phyloP scores from a whole-genome alignment of 139 green algal genomes.

The Pycnococcus provasolii region DNA sequence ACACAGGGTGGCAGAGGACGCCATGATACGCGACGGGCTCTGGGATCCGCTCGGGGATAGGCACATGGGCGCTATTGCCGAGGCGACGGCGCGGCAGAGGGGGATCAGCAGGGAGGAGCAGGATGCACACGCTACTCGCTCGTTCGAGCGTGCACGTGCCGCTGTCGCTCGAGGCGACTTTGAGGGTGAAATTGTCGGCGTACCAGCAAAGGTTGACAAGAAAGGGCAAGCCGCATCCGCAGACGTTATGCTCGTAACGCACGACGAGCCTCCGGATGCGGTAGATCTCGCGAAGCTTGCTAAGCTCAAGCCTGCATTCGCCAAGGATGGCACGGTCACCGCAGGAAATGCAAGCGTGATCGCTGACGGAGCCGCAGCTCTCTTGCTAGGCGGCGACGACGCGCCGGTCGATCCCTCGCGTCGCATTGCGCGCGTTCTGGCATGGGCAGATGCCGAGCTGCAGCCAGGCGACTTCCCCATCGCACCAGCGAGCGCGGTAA shows the following conservation, averaged over 20 bases:
- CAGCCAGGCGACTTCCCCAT: slow-evolving; percentile 68
- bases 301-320: slow-evolving; percentile 62
- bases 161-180: slow-evolving; percentile 38
- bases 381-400: slow-evolving; percentile 56
- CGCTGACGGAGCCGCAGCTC: slow-evolving; percentile 71
- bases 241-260: too few species aligned
- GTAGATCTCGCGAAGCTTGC: slow-evolving; percentile 46
- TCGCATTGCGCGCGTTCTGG: slow-evolving; percentile 50
- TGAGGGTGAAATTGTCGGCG: slow-evolving; percentile 47
- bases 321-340: slow-evolving; percentile 55
- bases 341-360: slow-evolving; percentile 77
- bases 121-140: slow-evolving; percentile 52
- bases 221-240: too few species aligned
- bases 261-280: too few species aligned
- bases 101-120: slow-evolving; percentile 50
- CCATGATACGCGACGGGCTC: slow-evolving; percentile 49
- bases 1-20: slow-evolving; percentile 38
- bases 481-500: slow-evolving; percentile 56
- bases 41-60: slow-evolving; percentile 61
- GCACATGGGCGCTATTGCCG: slow-evolving; percentile 77
- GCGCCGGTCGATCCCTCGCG: slow-evolving; percentile 36
- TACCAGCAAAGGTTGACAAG: slow-evolving; percentile 25
- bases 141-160: slow-evolving; percentile 37
- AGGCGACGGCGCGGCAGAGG: slow-evolving; percentile 52
- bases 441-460: slow-evolving; percentile 59